Evolutionary conservation across 1,284 basidiomycete species (phyloP), one percentile per base, ranked within the genome.

Genomic region (Leccinum insigne): DNA sequence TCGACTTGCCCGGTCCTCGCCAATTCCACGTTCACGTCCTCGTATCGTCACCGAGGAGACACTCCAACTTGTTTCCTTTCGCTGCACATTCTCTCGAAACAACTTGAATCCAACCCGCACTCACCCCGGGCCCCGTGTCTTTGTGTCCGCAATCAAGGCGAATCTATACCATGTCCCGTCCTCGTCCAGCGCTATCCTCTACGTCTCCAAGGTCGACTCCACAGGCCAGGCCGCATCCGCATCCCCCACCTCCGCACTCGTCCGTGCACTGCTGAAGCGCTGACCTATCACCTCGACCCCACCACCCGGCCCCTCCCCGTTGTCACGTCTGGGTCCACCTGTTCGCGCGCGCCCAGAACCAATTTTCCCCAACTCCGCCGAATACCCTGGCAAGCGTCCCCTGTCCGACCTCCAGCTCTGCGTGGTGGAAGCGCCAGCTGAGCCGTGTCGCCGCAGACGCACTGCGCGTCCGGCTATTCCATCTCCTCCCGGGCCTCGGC

Each of bases 151-250:
- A 32, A 32, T 32, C 32, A 10, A 32, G 32, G 32, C 32, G 32
- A 32, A 32, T 10, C 32, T 32, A 32, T 32, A 32, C 32, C 32
- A 32, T 32, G 32, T 32, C 32, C 32, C 32, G 32, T 32, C 32
- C 32, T 32, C 32, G 32, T 10, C 32, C 32, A 86, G 85, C 63
- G 89, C 88, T 1, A 85, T 99, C 42, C 80, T 99, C 23, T 98
- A 99, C 78, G 84, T 99, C 58, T 93, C 94, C 61, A 99, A 99
- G 79, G 89, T 98, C 64, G 98, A 99, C 77, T 90, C 95, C 13
- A 95, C 95, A 0, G 96, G 96, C 0, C 94, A 93, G 69, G 87
- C 83, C 0, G 71, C 72, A 32, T 65, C 76, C 7, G 87, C 86
- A 3, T 83, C 89, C 58, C 86, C 92, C 1, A 94, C 94, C 0